Conservation (phyloP, 495 filamentous ascomycete species). For the Parachaetomium inaequale region DNA sequence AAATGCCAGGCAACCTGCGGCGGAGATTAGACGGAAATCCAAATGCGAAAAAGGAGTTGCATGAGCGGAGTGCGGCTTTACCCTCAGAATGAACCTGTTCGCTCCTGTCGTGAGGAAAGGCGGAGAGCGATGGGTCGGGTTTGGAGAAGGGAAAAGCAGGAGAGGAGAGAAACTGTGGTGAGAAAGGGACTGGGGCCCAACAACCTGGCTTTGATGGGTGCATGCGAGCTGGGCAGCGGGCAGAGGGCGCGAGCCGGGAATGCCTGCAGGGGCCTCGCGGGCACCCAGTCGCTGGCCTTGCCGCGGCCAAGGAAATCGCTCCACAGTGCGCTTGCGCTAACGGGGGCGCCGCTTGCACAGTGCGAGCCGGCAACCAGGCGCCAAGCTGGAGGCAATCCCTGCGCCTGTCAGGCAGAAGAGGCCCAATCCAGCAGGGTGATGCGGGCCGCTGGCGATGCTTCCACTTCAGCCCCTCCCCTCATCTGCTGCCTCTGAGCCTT, state of each 20-base stretch:
- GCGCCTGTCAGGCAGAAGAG: constrained; percentile 20
- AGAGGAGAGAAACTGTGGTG: constrained; percentile 16
- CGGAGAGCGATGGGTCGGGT: constrained; percentile 23
- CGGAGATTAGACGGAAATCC: constrained; percentile 2
- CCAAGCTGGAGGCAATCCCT: constrained; percentile 4
- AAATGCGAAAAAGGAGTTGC: constrained; percentile 4
- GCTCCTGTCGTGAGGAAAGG: constrained; percentile 19
- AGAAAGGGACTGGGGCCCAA: constrained; percentile 5
- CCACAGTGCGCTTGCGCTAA: constrained; percentile 15
- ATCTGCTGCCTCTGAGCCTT: neutral
- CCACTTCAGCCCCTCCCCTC: constrained; percentile 12
- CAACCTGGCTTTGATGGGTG: too few relatives aligned
- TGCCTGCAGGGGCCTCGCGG: constrained; percentile 9
- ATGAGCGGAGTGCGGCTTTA: constrained; percentile 16
- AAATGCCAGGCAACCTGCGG: neutral
- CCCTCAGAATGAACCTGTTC: constrained; percentile 18
- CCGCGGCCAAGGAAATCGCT: constrained; percentile 15
- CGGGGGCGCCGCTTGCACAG: constrained; percentile 17
- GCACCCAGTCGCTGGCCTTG: constrained; percentile 15
- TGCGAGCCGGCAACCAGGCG: constrained; percentile 12
- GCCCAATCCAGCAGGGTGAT: constrained; percentile 21
- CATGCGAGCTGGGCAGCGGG: too few relatives aligned
- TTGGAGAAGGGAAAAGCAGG: constrained; percentile 9
- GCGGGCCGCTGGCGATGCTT: constrained; percentile 12
- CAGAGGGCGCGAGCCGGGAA: too few relatives aligned